Percentiles rank a stretch among this genome's conserved stretches.
phyloP scores from a whole-genome alignment of 805 yeast genomes.

The Wickerhamiella spandovensis region DNA sequence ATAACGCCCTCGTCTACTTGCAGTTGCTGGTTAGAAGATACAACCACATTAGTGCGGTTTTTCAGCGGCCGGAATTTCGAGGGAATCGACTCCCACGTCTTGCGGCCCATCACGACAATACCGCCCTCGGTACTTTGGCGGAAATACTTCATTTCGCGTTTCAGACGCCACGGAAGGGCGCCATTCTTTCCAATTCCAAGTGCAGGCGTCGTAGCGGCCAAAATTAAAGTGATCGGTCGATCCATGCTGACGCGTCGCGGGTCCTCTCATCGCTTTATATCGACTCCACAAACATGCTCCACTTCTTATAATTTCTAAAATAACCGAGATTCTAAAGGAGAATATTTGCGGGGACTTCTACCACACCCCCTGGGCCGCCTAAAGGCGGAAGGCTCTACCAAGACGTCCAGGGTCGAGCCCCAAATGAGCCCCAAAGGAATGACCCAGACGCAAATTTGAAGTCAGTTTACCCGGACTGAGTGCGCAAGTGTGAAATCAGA shows the following conservation, averaged over 20 bases:
- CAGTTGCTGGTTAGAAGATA: slow-evolving; percentile 36
- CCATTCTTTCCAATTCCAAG: slow-evolving; percentile 80
- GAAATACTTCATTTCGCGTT: slow-evolving; percentile 77
- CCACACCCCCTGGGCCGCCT: no score
- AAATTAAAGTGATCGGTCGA: slow-evolving; percentile 43
- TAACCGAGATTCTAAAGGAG: no score
- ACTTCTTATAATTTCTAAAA: no score
- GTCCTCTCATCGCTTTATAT: no score
- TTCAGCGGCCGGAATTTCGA: slow-evolving; percentile 68
- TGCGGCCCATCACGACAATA: slow-evolving; percentile 83
- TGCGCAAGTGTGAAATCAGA: no score
- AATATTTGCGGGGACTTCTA: no score
- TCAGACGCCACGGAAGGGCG: slow-evolving; percentile 73
- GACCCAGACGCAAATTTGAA: no score
- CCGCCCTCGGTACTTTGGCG: slow-evolving; percentile 47
- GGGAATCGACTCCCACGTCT: slow-evolving; percentile 94
- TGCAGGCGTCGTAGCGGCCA: slow-evolving; percentile 72
- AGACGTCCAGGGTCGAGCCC: no score
- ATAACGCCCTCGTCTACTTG: slow-evolving; percentile 19
- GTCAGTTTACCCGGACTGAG: no score
- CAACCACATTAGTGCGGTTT: slow-evolving; percentile 57
- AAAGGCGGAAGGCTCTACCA: no score
- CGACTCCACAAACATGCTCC: no score
- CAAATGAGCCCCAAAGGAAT: no score
- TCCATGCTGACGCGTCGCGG: neutral